Evolutionary conservation across 2,329 filamentous ascomycete genomes (phyloP).

Genomic region (Sodiomyces alkalinus): DNA sequence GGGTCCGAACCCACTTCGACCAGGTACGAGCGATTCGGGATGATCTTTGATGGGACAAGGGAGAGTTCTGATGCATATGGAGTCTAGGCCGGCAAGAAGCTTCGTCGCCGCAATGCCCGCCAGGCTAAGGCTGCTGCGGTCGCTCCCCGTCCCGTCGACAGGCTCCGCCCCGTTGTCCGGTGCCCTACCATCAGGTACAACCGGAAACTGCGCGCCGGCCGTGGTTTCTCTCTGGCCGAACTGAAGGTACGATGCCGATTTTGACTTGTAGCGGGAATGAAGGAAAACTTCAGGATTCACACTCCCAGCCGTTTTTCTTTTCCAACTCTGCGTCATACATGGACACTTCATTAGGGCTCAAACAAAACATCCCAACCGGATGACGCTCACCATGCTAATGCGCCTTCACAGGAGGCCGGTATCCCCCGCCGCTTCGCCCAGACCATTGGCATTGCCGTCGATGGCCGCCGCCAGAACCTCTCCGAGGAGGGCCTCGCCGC

Average conservation of each 20-base stretch:
- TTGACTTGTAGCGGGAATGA: not conserved
- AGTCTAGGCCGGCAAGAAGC: slow-evolving; percentile 82
- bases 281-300: too few relatives aligned
- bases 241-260: slow-evolving; percentile 61
- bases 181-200: slow-evolving; percentile 99
- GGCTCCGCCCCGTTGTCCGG: slow-evolving; percentile 87
- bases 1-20: slow-evolving; percentile 98
- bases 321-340: not conserved
- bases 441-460: slow-evolving; percentile 95
- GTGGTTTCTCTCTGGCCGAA: slow-evolving; percentile 95
- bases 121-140: slow-evolving; percentile 88
- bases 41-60: slow-evolving; percentile 7
- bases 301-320: not conserved
- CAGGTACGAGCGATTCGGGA: slow-evolving; percentile 52
- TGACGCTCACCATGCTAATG: slow-evolving; percentile 6
- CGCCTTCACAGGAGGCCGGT: slow-evolving; percentile 61
- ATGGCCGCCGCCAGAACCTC: slow-evolving; percentile 92
- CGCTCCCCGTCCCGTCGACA: slow-evolving; percentile 93
- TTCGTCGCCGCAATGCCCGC: slow-evolving; percentile 78
- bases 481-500: slow-evolving; percentile 85
- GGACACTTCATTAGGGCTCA: too few relatives aligned
- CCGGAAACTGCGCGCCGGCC: slow-evolving; percentile 88
- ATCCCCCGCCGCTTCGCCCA: slow-evolving; percentile 87
- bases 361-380: slow-evolving; percentile 1
- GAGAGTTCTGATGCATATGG: slow-evolving; percentile 10